Base-by-base conservation (phyloP, 2,329 filamentous ascomycete species). In the Drechslerella coelobrocha region DNA sequence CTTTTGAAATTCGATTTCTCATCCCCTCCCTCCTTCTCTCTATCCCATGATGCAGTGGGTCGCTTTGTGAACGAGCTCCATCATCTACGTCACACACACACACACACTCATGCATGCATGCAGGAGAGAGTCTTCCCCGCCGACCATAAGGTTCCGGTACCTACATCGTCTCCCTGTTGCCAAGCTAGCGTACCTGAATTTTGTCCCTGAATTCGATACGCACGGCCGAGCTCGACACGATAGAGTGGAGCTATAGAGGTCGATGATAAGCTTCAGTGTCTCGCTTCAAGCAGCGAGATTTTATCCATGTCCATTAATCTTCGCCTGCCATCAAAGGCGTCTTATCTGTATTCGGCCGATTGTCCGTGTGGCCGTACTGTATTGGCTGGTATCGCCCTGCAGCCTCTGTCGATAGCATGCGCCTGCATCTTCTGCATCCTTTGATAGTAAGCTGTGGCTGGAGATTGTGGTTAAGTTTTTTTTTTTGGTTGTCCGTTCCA, bases 361-460 rank as follows among this genome's bases (percentile, higher is more conserved):
- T 45, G 50, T 2, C 48, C 43, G 50, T 69, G 65, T 69, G 65
- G 65, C 57, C 51, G 57, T 53, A 61, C 17, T 0, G 43, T 9
- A 69, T 69, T 69, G 57, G 65, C 65, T 57, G 55, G 26, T 7
- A 19, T 45, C 9, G 41, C 19, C 14, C 21, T 5, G 14, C 17
- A 14, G 41, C 41, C 14, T 19, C 19, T 4, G 14, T 21, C 14
- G 19, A 45, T 39, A 19, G 41, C 14, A 19, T 23, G 41, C 41
- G 17, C 5, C n/a, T n/a, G n/a, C n/a, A n/a, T 4, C 34, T 14
- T 39, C 34, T 14, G 34, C 34, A 39, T 39, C 12, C 12, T 26
- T n/a, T 10, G 10, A 8, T 14, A 21, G 12, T 29, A 10, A 48
- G 19, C 29, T 66, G 61, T 68, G 63, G 56, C 56, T 34, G 53